These are phyloP conservation scores for Phialophora verrucosa DNA, from an alignment of 2,329 filamentous ascomycete genomes.

Conservation along the genomic window DNA sequence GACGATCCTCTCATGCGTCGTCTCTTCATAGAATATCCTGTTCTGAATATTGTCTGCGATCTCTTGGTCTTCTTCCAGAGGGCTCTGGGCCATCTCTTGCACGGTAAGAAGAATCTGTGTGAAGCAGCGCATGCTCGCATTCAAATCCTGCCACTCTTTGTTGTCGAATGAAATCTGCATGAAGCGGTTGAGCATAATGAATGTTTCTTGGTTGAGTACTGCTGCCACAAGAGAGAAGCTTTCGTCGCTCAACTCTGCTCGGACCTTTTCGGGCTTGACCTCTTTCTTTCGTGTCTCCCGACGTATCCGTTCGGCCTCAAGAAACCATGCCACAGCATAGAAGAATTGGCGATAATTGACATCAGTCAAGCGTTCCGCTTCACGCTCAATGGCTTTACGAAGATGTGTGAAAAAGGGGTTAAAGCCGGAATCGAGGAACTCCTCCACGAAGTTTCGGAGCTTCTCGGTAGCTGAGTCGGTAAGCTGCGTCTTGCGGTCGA, in stretches of 20 bases:
- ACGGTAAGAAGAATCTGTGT: slow-evolving; percentile 92
- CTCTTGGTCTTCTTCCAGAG: slow-evolving; percentile 90
- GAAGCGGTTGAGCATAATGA: slow-evolving; percentile 81
- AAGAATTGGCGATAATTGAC: slow-evolving; percentile 86
- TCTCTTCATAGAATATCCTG: slow-evolving; percentile 97
- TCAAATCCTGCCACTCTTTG: slow-evolving; percentile 86
- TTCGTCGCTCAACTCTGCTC: slow-evolving; percentile 65
- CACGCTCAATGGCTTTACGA: slow-evolving; percentile 86
- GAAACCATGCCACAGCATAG: slow-evolving; percentile 90
- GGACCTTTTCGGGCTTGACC: slow-evolving; percentile 54
- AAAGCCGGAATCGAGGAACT: slow-evolving; percentile 94
- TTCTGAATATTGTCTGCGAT: slow-evolving; percentile 97
- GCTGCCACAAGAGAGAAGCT: slow-evolving; percentile 86
- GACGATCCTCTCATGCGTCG: slow-evolving; percentile 86
- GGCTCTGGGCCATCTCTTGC: slow-evolving; percentile 86
- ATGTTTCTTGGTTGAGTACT: slow-evolving; percentile 93
- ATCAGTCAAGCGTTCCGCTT: slow-evolving; percentile 78
- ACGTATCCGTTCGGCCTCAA: slow-evolving; percentile 80
- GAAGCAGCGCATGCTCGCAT: slow-evolving; percentile 89
- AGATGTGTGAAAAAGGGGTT: slow-evolving; percentile 87
- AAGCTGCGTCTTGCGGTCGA: slow-evolving; percentile 74
- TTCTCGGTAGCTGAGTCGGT: slow-evolving; percentile 75
- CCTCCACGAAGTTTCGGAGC: slow-evolving; percentile 81
- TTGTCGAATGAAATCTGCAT: slow-evolving; percentile 80
- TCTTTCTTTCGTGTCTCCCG: slow-evolving; percentile 64